Base-by-base conservation (phyloP, 805 yeast genomes). In the Naumovozyma castellii region DNA sequence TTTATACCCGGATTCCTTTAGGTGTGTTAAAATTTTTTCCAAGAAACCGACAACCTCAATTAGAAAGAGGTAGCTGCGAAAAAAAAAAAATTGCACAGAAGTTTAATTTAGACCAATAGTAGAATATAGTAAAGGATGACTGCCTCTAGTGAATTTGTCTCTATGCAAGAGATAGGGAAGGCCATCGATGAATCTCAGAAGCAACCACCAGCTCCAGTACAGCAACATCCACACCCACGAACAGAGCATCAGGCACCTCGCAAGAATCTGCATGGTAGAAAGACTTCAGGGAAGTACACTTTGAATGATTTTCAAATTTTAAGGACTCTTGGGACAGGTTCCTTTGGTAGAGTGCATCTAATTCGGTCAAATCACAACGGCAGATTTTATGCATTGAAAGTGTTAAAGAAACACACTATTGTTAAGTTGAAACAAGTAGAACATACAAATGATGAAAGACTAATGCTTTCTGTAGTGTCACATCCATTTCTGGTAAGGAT, bases 391-490 rank as follows among this genome's bases (percentile, higher is more conserved):
- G 96, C 96, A 15, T 80, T 87, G 65, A 87, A 87, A 58, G 94
- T 84, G 20, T 72, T 87, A 51, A 81, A 84, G 55, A 87, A 87
- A 61, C 78, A 79, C n/a, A 85, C 84, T 55, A 88, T 87, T 38
- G 87, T 87, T 37, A 81, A 80, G 53, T 82, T 87, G 84, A 87
- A 87, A 59, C 96, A 87, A 65, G 84, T 87, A 36, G 95, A 87
- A 56, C 96, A 87, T 64, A 87, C 96, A 15, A 87, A 87, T 61
- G 96, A 87, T 62, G 96, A 87, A 66, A 72, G 96, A 38, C 72
- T 86, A 46, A 86, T 87, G 81, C 70, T 87, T 44, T 79, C 82
- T 46, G 64, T 83, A 38, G 94, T 85, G 5, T 83, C 82, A 48
- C 95, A 86, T 57, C 96, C 96, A 10, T 87, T 87, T 56, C 72